Evolutionary conservation across 2,329 filamentous ascomycete species (phyloP).

Genomic region (Cladophialophora yegresii): DNA sequence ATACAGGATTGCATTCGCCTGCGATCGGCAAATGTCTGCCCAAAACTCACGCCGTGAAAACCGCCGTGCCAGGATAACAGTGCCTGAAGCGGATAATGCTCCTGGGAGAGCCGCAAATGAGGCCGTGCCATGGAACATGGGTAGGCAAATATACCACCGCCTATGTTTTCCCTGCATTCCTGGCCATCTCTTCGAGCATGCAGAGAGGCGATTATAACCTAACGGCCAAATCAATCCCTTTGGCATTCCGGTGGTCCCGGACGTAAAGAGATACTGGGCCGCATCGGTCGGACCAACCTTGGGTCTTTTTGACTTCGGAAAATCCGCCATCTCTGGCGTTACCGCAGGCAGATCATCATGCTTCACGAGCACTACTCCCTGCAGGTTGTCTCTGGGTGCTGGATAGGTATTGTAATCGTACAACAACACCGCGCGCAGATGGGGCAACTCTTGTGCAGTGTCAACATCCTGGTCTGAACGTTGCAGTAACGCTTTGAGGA

Average conservation of each 20-base stretch:
- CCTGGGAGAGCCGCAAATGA: constrained; percentile 46
- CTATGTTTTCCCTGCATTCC: constrained; percentile 47
- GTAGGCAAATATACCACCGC: constrained; percentile 51
- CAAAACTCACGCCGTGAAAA: constrained; percentile 34
- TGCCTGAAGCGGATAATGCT: constrained; percentile 23
- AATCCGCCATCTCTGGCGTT: constrained; percentile 27
- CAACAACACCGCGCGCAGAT: constrained; percentile 11
- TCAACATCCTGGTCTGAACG: not conserved
- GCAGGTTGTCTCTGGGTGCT: not conserved
- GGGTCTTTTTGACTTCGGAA: constrained; percentile 22
- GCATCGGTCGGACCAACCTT: constrained; percentile 27
- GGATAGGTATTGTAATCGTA: constrained; percentile 29
- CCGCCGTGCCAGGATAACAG: constrained; percentile 35
- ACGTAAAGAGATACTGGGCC: constrained; percentile 36
- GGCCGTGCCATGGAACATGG: constrained; percentile 53
- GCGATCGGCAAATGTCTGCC: constrained; percentile 27
- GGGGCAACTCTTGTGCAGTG: constrained; percentile 6
- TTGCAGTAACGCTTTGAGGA: constrained; percentile 11
- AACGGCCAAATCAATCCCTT: constrained; percentile 33
- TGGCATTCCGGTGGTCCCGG: constrained; percentile 45
- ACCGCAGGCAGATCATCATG: constrained; percentile 24
- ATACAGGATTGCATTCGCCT: constrained; percentile 34
- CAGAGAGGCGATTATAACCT: constrained; percentile 18
- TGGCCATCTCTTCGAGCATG: constrained; percentile 37
- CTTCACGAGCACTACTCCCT: constrained; percentile 7